Conservation (phyloP, 2,329 filamentous ascomycete species). For the Phyllosticta paracitricarpa region DNA sequence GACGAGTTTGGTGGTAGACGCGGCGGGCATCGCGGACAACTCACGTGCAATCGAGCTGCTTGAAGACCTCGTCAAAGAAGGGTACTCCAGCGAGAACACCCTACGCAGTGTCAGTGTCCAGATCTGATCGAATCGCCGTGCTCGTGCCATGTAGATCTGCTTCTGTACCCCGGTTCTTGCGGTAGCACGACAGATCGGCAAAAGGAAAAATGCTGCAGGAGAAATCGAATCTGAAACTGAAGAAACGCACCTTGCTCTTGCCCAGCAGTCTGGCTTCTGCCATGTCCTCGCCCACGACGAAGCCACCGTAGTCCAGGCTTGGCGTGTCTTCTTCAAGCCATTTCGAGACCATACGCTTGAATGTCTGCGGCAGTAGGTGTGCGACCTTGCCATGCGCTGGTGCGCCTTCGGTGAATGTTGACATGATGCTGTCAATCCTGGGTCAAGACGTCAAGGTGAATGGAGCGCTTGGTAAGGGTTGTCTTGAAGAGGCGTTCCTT, state of each 20-base stretch:
- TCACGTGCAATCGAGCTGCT: slow-evolving; percentile 72
- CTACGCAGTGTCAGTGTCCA: slow-evolving; percentile 19
- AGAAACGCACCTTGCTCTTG: slow-evolving; percentile 41
- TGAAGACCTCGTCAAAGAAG: slow-evolving; percentile 91
- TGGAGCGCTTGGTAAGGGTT: too few species aligned
- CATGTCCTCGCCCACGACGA: slow-evolving; percentile 70
- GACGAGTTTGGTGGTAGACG: background rate
- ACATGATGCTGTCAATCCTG: background rate
- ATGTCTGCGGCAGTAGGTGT: slow-evolving; percentile 74
- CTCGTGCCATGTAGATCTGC: background rate
- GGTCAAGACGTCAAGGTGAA: background rate
- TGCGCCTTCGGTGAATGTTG: slow-evolving; percentile 38
- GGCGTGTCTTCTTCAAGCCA: slow-evolving; percentile 97
- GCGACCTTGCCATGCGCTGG: slow-evolving; percentile 49
- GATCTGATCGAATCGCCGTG: background rate
- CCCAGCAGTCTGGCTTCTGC: slow-evolving; percentile 44
- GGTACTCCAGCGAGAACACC: slow-evolving; percentile 85
- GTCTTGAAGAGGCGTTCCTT: background rate
- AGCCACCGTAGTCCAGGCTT: slow-evolving; percentile 93
- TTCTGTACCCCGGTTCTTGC: background rate
- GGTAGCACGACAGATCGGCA: background rate
- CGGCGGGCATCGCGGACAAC: slow-evolving; percentile 18
- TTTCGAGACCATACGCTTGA: slow-evolving; percentile 66
- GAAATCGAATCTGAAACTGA: background rate
- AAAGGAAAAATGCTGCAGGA: background rate